A percentile compares a stretch with the other conserved stretches of the same genome.
Conservation (phyloP, 768 basidiomycete genomes). For the Neoboletus subvelutipes region DNA sequence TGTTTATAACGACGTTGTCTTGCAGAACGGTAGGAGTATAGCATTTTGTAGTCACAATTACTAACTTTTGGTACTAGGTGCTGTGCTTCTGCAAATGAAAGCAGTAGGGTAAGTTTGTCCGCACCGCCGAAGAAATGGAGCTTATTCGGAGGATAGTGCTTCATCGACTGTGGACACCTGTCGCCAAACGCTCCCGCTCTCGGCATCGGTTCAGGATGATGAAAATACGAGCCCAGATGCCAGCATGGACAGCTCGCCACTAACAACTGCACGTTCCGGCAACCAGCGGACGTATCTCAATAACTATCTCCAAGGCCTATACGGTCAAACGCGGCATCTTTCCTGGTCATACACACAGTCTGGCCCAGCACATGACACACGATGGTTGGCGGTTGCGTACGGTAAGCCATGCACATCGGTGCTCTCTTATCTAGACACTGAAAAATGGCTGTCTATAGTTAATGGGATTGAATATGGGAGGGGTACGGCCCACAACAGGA, state of each 20-base stretch:
- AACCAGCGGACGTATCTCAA: conserved; percentile 31
- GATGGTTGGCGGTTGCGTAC: conserved; percentile 27
- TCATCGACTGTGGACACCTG: neutral
- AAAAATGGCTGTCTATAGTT: conserved; percentile 13
- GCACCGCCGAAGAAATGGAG: no score
- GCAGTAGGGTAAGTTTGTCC: neutral
- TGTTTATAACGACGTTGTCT: neutral
- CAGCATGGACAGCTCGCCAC: neutral
- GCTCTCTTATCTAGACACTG: neutral
- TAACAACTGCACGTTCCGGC: neutral
- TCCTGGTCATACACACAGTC: conserved; percentile 22
- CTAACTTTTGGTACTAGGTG: neutral
- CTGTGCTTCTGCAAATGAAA: neutral
- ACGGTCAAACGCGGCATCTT: conserved; percentile 27
- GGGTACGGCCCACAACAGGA: conserved; percentile 27
- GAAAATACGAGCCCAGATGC: neutral
- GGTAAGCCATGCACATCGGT: conserved; percentile 14
- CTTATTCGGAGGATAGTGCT: neutral
- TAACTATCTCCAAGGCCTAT: conserved; percentile 33
- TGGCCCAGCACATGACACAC: conserved; percentile 26
- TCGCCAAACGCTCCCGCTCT: neutral
- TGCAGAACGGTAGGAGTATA: neutral
- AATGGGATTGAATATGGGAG: conserved; percentile 29
- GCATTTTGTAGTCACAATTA: neutral
- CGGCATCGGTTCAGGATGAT: neutral